These are phyloP conservation scores for Casuarina equisetifolia DNA, from an alignment of 306 rosid species.

Conservation along the genomic window DNA sequence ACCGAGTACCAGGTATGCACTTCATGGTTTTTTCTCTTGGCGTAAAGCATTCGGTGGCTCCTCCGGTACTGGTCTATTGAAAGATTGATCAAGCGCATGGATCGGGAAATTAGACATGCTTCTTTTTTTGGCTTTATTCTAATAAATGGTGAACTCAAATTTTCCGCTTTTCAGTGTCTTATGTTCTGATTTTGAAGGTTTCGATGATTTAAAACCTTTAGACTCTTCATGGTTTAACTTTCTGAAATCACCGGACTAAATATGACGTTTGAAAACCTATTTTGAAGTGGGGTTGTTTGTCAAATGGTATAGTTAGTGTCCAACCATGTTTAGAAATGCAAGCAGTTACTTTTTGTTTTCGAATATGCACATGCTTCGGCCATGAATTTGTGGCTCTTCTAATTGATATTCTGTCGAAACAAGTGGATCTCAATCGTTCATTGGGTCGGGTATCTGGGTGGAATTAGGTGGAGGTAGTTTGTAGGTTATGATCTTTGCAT, in stretches of 20 bases:
- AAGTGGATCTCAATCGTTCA: not conserved
- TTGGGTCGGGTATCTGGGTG: not conserved
- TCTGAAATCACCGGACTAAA: not conserved
- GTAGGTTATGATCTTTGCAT: not conserved
- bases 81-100: not conserved
- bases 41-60: not conserved
- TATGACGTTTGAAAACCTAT: not conserved
- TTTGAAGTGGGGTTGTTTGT: too few relatives aligned
- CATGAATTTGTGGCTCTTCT: not conserved
- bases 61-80: not conserved
- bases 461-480: not conserved
- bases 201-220: not conserved
- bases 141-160: not conserved
- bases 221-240: not conserved
- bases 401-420: not conserved
- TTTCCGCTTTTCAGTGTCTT: not conserved
- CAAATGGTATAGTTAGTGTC: too few relatives aligned
- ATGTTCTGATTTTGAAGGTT: not conserved
- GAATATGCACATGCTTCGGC: too few relatives aligned
- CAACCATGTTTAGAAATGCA: too few relatives aligned
- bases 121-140: not conserved
- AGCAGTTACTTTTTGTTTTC: too few relatives aligned
- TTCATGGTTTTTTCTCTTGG: not conserved
- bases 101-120: not conserved
- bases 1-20: slow-evolving; percentile 74